Base-by-base conservation (phyloP, 2,329 filamentous ascomycete genomes). In the Phaeosphaeriaceae sp. region DNA sequence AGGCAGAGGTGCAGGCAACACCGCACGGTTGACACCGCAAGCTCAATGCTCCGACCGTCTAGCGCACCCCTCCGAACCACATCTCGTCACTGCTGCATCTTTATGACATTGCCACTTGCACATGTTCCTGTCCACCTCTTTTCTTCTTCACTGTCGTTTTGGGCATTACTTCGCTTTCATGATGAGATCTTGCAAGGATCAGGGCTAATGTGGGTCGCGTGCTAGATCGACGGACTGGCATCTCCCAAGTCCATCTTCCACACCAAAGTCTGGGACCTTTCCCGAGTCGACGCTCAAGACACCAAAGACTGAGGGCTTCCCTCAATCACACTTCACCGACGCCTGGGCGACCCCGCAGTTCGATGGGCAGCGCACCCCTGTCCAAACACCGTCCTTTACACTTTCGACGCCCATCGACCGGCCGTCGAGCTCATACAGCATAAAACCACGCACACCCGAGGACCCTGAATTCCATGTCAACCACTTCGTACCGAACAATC, bases 401-500 rank as follows among this genome's bases (percentile, higher is more conserved):
- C 59, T 76, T 43, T 79, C 78, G 50, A 75, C 73, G 21, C 68
- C 76, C 51, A 61, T 72, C 66, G 72, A 76, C 13, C 70, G 72
- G 46, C 72, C 77, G 26, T 70, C 69, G 56, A 77, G 69, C 57
- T 75, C 72, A 24, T 73, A 76, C 48, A 78, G 70, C 58, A 70
- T 70, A 49, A 73, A 75, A 54, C 63, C 69, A 28, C 73, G 66
- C 49, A 77, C 68, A 7, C 77, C 77, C 19, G 72, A 79, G 58
- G 78, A 80, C 51, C 78, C 78, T 32, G 70, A 75, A 72, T 83
- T 88, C 72, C 87, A 90, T 86, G 85, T 83, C 68, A 88, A 87
- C 66, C 85, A 89, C 72, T 84, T 86, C 67, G 85, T 85, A 46
- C 79, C 84, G 46, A 82, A 83, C 67, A 84, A 79, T 69, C 76